Conservation (phyloP, 2,329 filamentous ascomycete genomes). For the Xylariales sp. region DNA sequence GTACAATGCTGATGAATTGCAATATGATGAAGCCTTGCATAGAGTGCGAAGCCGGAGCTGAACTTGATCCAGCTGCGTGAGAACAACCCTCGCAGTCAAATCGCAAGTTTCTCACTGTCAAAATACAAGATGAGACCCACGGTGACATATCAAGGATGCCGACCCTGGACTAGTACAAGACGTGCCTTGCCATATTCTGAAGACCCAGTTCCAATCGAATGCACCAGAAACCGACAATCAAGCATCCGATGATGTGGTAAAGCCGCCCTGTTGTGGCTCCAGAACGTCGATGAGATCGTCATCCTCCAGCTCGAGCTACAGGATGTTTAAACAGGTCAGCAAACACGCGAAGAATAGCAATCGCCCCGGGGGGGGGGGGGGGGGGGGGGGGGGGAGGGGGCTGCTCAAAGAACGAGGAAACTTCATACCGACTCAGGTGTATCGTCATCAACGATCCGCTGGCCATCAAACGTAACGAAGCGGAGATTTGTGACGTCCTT, state of each 20-base stretch:
- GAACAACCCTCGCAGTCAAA: too few relatives aligned
- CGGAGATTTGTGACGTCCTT: background rate
- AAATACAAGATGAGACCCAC: too few relatives aligned
- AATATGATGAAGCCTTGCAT: too few relatives aligned
- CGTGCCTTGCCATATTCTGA: background rate
- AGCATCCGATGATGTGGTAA: background rate
- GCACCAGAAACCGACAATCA: background rate
- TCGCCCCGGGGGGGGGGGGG: background rate
- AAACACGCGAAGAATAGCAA: background rate
- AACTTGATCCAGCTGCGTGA: too few relatives aligned
- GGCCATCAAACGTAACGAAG: background rate
- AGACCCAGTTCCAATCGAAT: background rate
- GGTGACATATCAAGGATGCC: too few relatives aligned
- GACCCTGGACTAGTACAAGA: too few relatives aligned
- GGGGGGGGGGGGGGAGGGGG: too few relatives aligned
- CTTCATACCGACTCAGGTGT: background rate
- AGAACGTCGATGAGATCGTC: slow-evolving; percentile 3
- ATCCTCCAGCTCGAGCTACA: slow-evolving; percentile 1
- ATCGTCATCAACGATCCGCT: background rate
- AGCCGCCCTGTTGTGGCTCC: background rate
- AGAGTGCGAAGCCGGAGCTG: too few relatives aligned
- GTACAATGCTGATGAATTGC: too few relatives aligned
- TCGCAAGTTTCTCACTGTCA: too few relatives aligned
- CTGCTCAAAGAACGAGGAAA: too few relatives aligned
- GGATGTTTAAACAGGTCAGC: background rate